phyloP scores from a whole-genome alignment of 768 basidiomycete genomes.

The Phaeotremella skinneri region DNA sequence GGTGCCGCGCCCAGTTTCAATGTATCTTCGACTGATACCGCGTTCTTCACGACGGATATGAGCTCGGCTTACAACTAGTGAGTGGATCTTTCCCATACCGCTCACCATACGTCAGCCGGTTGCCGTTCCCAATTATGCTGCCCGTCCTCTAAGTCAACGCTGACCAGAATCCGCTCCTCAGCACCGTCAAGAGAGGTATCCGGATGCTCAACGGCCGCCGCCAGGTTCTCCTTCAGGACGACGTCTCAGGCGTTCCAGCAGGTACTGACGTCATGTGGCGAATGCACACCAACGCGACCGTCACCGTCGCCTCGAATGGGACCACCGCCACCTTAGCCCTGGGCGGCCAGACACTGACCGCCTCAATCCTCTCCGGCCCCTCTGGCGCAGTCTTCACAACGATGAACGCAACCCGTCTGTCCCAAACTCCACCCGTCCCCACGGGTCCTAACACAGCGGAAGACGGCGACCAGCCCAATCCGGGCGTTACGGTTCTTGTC shows the following conservation, averaged over 20 bases:
- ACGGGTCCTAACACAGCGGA: constrained; percentile 51
- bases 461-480: constrained; percentile 64
- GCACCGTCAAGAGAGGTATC: constrained; percentile 77
- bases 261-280: constrained; percentile 67
- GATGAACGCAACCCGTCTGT: constrained; percentile 59
- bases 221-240: constrained; percentile 92
- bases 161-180: constrained; percentile 56
- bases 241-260: constrained; percentile 61
- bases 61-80: constrained; percentile 61
- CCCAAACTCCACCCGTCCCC: constrained; percentile 65
- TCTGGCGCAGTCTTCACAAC: constrained; percentile 65
- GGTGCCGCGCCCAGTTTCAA: constrained; percentile 77
- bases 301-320: constrained; percentile 54
- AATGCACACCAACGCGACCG: constrained; percentile 92
- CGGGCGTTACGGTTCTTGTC: constrained; percentile 72
- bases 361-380: constrained; percentile 67
- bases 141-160: constrained; percentile 4
- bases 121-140: no score
- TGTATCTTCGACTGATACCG: constrained; percentile 66
- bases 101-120: no score
- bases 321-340: constrained; percentile 72
- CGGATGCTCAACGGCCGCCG: constrained; percentile 75
- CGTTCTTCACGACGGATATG: constrained; percentile 76
- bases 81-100: constrained; percentile 12
- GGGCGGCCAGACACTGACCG: constrained; percentile 65